Evolutionary conservation across 2,329 filamentous ascomycete genomes (phyloP).

Genomic region (Aureobasidium leucospermi): DNA sequence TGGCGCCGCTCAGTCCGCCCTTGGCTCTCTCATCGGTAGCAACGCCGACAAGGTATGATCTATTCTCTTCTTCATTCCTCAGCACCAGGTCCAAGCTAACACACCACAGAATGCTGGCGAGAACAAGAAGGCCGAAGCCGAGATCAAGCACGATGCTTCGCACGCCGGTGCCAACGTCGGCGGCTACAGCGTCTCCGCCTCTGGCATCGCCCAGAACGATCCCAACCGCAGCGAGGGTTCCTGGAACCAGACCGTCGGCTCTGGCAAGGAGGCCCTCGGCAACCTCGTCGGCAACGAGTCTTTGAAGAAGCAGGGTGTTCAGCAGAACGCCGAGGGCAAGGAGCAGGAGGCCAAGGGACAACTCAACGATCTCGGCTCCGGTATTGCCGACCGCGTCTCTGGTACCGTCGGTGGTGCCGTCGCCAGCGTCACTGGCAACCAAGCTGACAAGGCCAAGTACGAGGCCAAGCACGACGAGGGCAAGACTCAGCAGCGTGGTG

Average conservation of each 20-base stretch:
- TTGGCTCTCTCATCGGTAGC: slow-evolving; percentile 69
- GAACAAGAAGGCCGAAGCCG: slow-evolving; percentile 56
- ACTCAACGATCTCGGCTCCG: slow-evolving; percentile 63
- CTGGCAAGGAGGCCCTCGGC: slow-evolving; percentile 74
- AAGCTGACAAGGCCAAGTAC: slow-evolving; percentile 55
- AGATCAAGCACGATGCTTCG: slow-evolving; percentile 63
- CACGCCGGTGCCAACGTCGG: slow-evolving; percentile 70
- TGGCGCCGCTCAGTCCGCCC: slow-evolving; percentile 62
- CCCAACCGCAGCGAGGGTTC: slow-evolving; percentile 62
- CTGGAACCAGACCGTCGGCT: slow-evolving; percentile 86
- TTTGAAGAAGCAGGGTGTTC: slow-evolving; percentile 64
- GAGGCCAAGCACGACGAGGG: slow-evolving; percentile 68
- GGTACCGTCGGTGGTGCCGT: slow-evolving; percentile 66
- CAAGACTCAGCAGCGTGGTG: slow-evolving; percentile 77
- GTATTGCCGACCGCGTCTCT: slow-evolving; percentile 45
- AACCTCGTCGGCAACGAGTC: slow-evolving; percentile 66
- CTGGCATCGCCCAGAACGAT: slow-evolving; percentile 66
- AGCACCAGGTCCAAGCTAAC: background rate
- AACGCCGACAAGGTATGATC: slow-evolving; percentile 53
- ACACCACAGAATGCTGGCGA: slow-evolving; percentile 47
- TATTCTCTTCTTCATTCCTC: background rate
- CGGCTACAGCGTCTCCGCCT: slow-evolving; percentile 59
- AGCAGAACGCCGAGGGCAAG: slow-evolving; percentile 76
- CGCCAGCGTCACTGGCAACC: slow-evolving; percentile 66
- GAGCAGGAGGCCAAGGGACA: slow-evolving; percentile 78